Evolutionary conservation across 495 filamentous ascomycete genomes (phyloP).

Genomic region (Haplographium delicatum): DNA sequence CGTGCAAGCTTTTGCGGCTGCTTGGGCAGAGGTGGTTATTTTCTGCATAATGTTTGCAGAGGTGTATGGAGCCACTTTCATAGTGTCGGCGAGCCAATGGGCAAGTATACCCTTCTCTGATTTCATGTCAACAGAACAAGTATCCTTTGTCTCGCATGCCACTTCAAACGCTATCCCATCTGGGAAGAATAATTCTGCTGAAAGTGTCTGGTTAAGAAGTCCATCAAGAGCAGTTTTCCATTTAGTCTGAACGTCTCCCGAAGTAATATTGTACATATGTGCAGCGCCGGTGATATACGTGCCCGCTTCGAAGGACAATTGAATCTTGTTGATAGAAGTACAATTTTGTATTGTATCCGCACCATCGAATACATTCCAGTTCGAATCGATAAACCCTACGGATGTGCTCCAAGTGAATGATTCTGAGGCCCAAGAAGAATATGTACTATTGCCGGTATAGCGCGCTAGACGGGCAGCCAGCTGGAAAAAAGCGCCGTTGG

Average conservation of each 20-base stretch:
- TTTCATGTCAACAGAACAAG: conserved; percentile 66
- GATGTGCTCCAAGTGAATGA: conserved; percentile 63
- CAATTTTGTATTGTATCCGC: conserved; percentile 48
- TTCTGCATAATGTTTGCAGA: conserved; percentile 49
- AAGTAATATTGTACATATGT: conserved; percentile 70
- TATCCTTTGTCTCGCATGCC: conserved; percentile 59
- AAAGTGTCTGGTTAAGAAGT: conserved; percentile 45
- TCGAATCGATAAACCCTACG: conserved; percentile 54
- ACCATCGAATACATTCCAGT: conserved; percentile 65
- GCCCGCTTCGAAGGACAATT: conserved; percentile 75
- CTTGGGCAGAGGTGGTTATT: conserved; percentile 49
- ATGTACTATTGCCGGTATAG: conserved; percentile 70
- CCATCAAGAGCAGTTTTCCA: conserved; percentile 57
- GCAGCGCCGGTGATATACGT: conserved; percentile 69
- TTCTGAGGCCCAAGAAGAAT: conserved; percentile 67
- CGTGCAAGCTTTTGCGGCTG: conserved; percentile 56
- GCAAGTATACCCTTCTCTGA: conserved; percentile 73
- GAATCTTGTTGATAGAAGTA: conserved; percentile 51
- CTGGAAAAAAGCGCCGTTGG: conserved; percentile 78
- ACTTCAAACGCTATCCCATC: conserved; percentile 57
- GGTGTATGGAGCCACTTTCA: conserved; percentile 62
- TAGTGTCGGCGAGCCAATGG: conserved; percentile 62
- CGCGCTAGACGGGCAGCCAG: conserved; percentile 63
- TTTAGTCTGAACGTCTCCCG: conserved; percentile 37
- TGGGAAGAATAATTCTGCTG: conserved; percentile 56